Conservation (phyloP, 306 rosid genomes). For the Acmispon strigosus region DNA sequence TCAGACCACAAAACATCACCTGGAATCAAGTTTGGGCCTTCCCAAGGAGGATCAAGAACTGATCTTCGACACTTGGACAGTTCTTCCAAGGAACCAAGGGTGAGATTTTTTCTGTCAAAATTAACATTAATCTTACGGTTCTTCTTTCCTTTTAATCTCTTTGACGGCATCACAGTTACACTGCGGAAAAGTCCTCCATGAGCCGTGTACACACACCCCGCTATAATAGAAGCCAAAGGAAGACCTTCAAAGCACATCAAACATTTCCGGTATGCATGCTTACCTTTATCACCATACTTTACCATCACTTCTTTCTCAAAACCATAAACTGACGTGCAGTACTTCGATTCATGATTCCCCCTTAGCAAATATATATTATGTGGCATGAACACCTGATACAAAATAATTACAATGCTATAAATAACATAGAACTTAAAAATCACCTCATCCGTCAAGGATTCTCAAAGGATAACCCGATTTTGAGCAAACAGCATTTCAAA, state of each 20-base stretch:
- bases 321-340: conserved; percentile 90
- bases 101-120: conserved; percentile 36
- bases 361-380: conserved; percentile 56
- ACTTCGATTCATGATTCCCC: conserved; percentile 87
- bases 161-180: conserved; percentile 39
- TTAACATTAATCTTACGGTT: conserved; percentile 50
- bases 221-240: conserved; percentile 76
- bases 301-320: conserved; percentile 74
- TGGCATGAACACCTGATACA: conserved; percentile 56
- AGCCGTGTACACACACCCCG: conserved; percentile 75
- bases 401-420: neutral
- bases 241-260: conserved; percentile 90
- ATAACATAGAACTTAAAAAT: neutral
- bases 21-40: conserved; percentile 79
- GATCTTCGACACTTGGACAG: conserved; percentile 66
- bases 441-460: neutral
- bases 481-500: neutral
- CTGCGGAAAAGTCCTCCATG: conserved; percentile 92
- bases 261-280: conserved; percentile 83
- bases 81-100: conserved; percentile 75
- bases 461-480: neutral
- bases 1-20: conserved; percentile 97
- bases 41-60: conserved; percentile 97
- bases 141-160: conserved; percentile 77
- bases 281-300: conserved; percentile 74